Evolutionary conservation across 2,329 filamentous ascomycete genomes (phyloP), one percentile per base, ranked within the genome.

Genomic region (Sphaerostilbella broomeana): DNA sequence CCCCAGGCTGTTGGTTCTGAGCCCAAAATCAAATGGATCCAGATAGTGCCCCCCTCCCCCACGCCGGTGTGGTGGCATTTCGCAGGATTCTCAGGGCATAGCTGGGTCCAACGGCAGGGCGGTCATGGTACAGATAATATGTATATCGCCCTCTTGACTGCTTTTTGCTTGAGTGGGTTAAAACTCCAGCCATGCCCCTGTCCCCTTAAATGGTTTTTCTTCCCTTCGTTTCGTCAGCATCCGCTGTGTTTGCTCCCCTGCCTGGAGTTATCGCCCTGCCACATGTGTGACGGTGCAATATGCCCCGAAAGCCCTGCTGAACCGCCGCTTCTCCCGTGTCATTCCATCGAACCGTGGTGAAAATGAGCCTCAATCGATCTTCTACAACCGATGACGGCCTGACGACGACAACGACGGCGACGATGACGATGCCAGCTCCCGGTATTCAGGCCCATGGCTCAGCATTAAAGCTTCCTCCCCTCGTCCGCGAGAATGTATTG

Each of bases 401-500:
- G n/a, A n/a, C n/a, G n/a, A 13, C 24, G 16, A 18, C 27, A 9
- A 32, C 42, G 19, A 25, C 42, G 35, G 37, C 35, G 38, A 25
- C 38, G 17, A 42, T 41, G 33, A 30, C 38, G 35, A 25, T 27
- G 17, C 21, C 40, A 10, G 31, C 21, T 16, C 28, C 34, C 26
- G 32, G 31, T 6, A 28, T 36, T 17, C 24, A 16, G 24, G 29
- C 38, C 19, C 42, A 29, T 17, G 29, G 20, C 32, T 22, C 42
- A 32, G 19, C 33, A 12, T 22, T 44, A 25, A 47, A 43, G 38
- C 37, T 50, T 15, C 46, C 49, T 22, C 43, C 46, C 5, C 44
- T 51, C 25, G 22, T 50, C 27, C 41, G 38, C 17, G 46, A 48
- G 31, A 41, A 38, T 11, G 19, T 30, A 13, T 33, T 40, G 15